phyloP scores from a whole-genome alignment of 169 alveolate species.

The Cryptosporidium viatorum region DNA sequence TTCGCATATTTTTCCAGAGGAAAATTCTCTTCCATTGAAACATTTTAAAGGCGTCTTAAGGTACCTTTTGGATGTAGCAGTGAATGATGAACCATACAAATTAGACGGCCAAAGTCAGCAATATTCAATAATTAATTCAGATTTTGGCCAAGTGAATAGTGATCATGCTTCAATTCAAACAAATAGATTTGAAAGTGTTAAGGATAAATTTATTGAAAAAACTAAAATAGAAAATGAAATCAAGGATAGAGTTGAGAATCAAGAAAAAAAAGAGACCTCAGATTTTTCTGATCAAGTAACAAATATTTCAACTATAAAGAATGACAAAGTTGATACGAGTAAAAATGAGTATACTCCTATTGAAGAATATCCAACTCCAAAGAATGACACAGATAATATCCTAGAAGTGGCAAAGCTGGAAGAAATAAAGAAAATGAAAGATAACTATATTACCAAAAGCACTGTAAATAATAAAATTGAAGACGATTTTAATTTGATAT shows the following conservation, averaged over 20 bases:
- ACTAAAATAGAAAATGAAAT: neutral
- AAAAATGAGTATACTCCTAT: neutral
- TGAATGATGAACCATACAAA: neutral
- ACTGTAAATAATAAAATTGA: neutral
- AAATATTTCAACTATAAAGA: neutral
- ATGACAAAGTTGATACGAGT: neutral
- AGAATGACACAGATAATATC: neutral
- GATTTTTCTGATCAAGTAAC: neutral
- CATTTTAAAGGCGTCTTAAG: constrained; percentile 25
- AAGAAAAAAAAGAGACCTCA: neutral
- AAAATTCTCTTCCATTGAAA: constrained; percentile 17
- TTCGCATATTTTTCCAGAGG: constrained; percentile 13
- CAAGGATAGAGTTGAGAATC: neutral
- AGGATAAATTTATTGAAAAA: neutral
- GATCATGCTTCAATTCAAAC: neutral
- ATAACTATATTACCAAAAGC: neutral
- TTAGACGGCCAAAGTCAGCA: neutral
- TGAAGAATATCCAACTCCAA: neutral
- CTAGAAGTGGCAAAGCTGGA: neutral
- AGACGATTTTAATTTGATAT: neutral
- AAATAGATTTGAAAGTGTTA: neutral
- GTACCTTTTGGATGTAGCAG: neutral
- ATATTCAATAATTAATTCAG: neutral
- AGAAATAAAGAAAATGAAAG: neutral
- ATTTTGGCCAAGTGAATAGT: neutral